Evolutionary conservation across 108 stramenopile genomes (phyloP), one percentile per base, ranked within the genome.

Genomic region (Seminavis robusta): DNA sequence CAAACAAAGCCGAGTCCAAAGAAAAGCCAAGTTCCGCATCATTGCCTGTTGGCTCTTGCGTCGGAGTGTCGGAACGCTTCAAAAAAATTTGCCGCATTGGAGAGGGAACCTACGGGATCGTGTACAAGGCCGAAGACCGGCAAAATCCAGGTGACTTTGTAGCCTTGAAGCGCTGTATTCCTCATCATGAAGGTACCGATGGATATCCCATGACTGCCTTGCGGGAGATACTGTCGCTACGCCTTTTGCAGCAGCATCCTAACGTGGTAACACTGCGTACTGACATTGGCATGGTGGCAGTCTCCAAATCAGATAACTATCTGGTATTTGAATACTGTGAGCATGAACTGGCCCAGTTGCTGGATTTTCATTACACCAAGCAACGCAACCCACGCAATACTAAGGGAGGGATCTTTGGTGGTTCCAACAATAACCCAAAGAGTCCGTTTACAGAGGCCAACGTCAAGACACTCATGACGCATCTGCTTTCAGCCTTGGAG

Each of bases 81-180:
- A 75, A 92, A 39, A 97, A 96, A 59, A 47, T 98, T 11, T 94
- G 89, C 1, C 77, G 96, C 39, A 85, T 99, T 33, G 98, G 98
- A 6, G 89, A 98, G 72, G 98, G 98, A 7, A 98, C 98, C 0
- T 99, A 99, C 52, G 98, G 98, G 26, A 84, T 98, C 27, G 97
- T 99, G 3, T 99, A 98, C 70, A 84, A 89, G 55, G 97, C 98
- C 6, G 49, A 70, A 33, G 97, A 97, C 48, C 65, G 75, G 25
- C 20, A 31, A 33, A 69, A 43, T 0, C n/a, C n/a, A n/a, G 63
- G 52, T 27, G 47, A 72, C 0, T 61, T 69, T 15, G 84, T 88
- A 9, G 93, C 93, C 3, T 52, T 94, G 26, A 94, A 94, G 32
- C 73, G 86, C 20, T 87, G 89, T 43, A 62, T 87, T 31, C 87